Base-by-base conservation (phyloP, 345 rosid species). In the Moricandia arvensis region DNA sequence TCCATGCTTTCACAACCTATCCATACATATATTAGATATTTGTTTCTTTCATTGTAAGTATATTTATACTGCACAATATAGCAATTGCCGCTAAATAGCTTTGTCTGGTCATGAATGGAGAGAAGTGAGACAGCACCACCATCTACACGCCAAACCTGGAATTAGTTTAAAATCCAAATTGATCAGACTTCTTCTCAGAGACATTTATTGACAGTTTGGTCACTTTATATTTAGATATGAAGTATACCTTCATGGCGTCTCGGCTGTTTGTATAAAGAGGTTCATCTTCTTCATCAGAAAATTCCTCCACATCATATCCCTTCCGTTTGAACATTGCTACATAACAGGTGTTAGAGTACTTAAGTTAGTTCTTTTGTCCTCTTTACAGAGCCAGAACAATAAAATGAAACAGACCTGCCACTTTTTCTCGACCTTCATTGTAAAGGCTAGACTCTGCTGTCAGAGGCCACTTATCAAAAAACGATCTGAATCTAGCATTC, bases 361-460 rank as follows among this genome's bases (percentile, higher is more conserved):
- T n/a, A n/a, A n/a, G n/a, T n/a, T n/a, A 53, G 4, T 8, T 18
- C n/a, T 8, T 53, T 21, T 8, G 24, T 51, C 53, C 7, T 59
- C 61, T 59, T 26, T 11, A 33, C 58, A 31, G 7, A 66, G 5
- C 66, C 60, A 67, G 51, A 49, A 21, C 15, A 60, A 26, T 12
- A 43, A 38, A 26, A 63, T 29, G 67, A 59, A 47, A 49, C 78
- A 78, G 34, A 93, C 98, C 98, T 85, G 96, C 96, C 73, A 93
- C 85, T 93, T 93, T 93, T 79, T 81, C 96, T 75, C 96, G 87
- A 57, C 98, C 94, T 73, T 93, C 98, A 65, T 82, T 89, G 79
- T 86, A 89, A 62, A 90, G 83, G 75, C 77, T 87, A 38, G 85
- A 72, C 58, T 93, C 90, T 5, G 31, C 74, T 12, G 72, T 83